Evolutionary conservation across 495 filamentous ascomycete genomes (phyloP).

Genomic region (Margaritispora aquatica): DNA sequence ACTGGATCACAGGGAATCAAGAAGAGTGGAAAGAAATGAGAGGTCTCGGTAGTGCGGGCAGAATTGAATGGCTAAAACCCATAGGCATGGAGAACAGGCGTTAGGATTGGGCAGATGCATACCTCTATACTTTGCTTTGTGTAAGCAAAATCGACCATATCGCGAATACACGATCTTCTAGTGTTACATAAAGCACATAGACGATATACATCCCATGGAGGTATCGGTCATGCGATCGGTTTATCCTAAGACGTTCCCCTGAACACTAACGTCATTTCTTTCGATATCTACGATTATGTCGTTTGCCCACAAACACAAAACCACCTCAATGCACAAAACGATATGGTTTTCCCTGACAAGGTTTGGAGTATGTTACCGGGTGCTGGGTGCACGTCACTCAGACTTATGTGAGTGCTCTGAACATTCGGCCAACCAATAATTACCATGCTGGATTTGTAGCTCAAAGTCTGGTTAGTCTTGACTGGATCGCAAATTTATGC

Average conservation of each 20-base stretch:
- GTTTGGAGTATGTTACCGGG: too few species aligned
- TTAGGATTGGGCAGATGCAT: neutral
- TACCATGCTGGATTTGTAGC: too few species aligned
- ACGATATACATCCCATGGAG: neutral
- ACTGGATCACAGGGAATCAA: constrained; percentile 79
- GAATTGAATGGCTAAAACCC: neutral
- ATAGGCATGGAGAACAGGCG: neutral
- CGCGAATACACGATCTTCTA: neutral
- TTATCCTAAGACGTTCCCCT: too few species aligned
- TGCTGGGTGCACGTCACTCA: too few species aligned
- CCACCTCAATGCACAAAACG: too few species aligned
- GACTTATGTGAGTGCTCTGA: too few species aligned
- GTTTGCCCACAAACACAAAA: too few species aligned
- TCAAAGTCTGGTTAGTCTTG: too few species aligned
- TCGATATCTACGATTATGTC: neutral
- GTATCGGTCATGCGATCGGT: neutral
- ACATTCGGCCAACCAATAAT: too few species aligned
- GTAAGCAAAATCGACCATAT: neutral
- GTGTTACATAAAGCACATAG: neutral
- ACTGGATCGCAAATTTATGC: too few species aligned
- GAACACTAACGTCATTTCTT: too few species aligned
- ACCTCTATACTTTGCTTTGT: neutral
- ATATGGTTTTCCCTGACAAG: too few species aligned
- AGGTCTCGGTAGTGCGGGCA: neutral
- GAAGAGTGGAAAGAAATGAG: constrained; percentile 82